These are phyloP conservation scores for Erodium texanum DNA, from an alignment of 441 rosid species.

Conservation along the genomic window DNA sequence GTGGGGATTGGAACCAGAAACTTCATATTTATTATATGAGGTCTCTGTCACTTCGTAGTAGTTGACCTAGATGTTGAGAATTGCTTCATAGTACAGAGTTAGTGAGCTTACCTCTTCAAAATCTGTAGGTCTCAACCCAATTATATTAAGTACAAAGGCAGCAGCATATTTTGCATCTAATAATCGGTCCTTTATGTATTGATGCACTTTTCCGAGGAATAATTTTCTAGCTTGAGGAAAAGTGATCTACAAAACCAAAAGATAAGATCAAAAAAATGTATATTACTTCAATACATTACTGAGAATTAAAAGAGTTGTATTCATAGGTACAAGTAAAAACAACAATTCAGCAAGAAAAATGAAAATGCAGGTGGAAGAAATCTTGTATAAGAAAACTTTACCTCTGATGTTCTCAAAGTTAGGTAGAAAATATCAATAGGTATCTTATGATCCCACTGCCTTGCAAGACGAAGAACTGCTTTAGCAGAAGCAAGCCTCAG, in stretches of 20 bases:
- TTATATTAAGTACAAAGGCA: conserved; percentile 54
- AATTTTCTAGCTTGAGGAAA: conserved; percentile 68
- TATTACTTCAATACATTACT: not conserved
- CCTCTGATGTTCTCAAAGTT: conserved; percentile 71
- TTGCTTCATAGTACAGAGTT: not conserved
- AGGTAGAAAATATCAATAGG: conserved; percentile 71
- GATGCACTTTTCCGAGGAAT: conserved; percentile 81
- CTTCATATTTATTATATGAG: no score
- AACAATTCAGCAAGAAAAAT: not conserved
- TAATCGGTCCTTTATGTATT: conserved; percentile 78
- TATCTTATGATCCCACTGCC: conserved; percentile 88
- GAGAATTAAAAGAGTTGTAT: not conserved
- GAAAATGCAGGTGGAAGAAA: conserved; percentile 13
- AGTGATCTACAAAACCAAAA: conserved; percentile 42
- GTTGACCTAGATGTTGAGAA: no score
- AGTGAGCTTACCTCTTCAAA: conserved; percentile 62
- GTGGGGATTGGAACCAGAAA: no score
- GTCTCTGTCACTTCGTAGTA: no score
- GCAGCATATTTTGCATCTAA: conserved; percentile 86
- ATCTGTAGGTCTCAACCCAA: conserved; percentile 42
- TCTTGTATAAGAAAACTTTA: conserved; percentile 21
- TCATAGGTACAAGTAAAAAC: not conserved
- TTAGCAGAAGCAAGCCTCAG: conserved; percentile 89
- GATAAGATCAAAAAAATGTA: conserved; percentile 10
- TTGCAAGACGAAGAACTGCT: conserved; percentile 85